Base-by-base conservation (phyloP, 768 basidiomycete genomes). In the Peribolospora kevripleyi region DNA sequence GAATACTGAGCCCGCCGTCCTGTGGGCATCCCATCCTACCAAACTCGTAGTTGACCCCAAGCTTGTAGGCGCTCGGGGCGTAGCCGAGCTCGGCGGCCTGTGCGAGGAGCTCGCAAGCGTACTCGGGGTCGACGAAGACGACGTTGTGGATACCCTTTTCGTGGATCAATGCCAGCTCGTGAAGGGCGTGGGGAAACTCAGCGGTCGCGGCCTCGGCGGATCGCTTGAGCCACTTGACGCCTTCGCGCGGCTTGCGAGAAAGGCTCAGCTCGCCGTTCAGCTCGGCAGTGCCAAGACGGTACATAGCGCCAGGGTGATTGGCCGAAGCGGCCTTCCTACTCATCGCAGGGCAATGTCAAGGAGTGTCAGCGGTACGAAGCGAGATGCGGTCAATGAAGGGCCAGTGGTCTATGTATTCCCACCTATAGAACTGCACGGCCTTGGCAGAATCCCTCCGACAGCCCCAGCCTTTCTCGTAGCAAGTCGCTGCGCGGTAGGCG, bases 381-480 rank as follows among this genome's bases (percentile, higher is more conserved):
- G 40, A 40, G 39, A 37, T 25, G 10, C 5, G 36, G 48, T n/a
- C 10, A 38, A 14, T 7, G 43, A 45, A 45, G 41, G 14, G 42
- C 40, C 7, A 42, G 10, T 3, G 38, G 64, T 25, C 25, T 25
- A 25, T 25, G 25, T 25, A 25, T 25, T 25, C 70, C 48, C 14
- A 71, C 70, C 65, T 78, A 71, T 81, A 97, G 71, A 88, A 93
- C 55, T 82, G 80, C 42, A 95, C 68, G 0, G 91, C 87, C 64
- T 95, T 95, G 48, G 80, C 79, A 13, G 78, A 80, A 68, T 97
- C 93, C 10, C 87, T 76, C 52, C 91, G 73, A 66, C 87, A 91
- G 5, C 93, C 93, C 93, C 91, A 97, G 39, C 90, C 93, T 62
- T 95, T 90, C 74, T 98, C 93, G 68, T 86, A 93, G 66, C 93